Conservation (phyloP, 176 grass and related monocot genomes). For the Thalia dealbata region DNA sequence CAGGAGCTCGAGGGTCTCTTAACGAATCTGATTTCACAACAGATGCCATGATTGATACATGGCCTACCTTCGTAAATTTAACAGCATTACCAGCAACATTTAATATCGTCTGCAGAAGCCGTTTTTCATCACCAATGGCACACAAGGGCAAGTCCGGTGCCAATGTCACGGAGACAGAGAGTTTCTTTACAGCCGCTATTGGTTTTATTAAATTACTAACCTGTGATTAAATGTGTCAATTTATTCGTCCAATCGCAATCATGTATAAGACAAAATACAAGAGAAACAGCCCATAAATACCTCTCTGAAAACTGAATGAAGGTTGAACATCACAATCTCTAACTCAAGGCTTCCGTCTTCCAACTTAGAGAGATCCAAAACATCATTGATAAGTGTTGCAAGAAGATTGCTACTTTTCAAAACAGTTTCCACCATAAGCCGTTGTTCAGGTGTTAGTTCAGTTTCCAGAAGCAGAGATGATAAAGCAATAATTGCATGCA, state of each 20-base stretch:
- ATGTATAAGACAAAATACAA: background rate
- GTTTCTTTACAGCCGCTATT: slow-evolving; percentile 61
- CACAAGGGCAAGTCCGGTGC: slow-evolving; percentile 72
- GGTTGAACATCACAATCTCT: slow-evolving; percentile 33
- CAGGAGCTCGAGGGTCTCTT: slow-evolving; percentile 60
- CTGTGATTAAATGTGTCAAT: slow-evolving; percentile 5
- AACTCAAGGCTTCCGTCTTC: slow-evolving; percentile 29
- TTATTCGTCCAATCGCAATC: background rate
- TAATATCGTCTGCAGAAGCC: slow-evolving; percentile 85
- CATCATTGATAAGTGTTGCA: slow-evolving; percentile 26
- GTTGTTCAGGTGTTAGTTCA: slow-evolving; percentile 75
- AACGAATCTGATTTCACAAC: slow-evolving; percentile 64
- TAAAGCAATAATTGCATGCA: slow-evolving; percentile 92
- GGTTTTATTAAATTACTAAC: slow-evolving; percentile 55
- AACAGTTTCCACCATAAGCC: slow-evolving; percentile 83
- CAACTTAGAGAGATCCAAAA: slow-evolving; percentile 18
- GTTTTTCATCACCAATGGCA: slow-evolving; percentile 80
- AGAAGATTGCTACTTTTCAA: slow-evolving; percentile 36
- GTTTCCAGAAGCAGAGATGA: slow-evolving; percentile 91
- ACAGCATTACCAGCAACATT: slow-evolving; percentile 91
- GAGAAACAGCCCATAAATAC: slow-evolving; percentile 10
- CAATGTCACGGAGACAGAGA: slow-evolving; percentile 63
- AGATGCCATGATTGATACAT: slow-evolving; percentile 64
- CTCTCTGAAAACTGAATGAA: slow-evolving; percentile 42
- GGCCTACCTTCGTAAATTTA: slow-evolving; percentile 93